Evolutionary conservation across 2,329 filamentous ascomycete species (phyloP), one percentile per base, ranked within the genome.

Genomic region (Trichophyton mentagrophytes): DNA sequence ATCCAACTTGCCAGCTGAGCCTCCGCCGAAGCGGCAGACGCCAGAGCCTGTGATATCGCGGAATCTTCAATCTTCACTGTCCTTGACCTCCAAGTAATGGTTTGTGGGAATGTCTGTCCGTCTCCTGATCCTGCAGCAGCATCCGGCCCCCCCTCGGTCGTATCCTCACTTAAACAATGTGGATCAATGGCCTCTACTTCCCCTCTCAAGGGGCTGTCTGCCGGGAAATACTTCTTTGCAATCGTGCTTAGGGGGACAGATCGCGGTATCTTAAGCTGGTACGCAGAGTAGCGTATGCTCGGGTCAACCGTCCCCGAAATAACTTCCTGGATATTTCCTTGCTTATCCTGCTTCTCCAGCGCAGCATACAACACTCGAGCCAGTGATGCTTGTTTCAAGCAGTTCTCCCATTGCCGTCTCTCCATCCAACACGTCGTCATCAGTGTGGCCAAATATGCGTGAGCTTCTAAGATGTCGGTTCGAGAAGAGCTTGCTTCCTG

Each of bases 41-140:
- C 88, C 69, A 96, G 82, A 4, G 90, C 88, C 65, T 91, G 82
- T 0, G 91, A 89, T 67, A 97, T 96, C 57, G 90, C 86, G 27
- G 92, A 91, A 74, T 99, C 92, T 67, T 96, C 91, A 59, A 99
- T 87, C 65, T 87, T 85, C 15, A 96, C 92, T 64, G 87, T 87
- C 47, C 91, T 83, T 8, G 85, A 86, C 65, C 93, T 85, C 93
- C 93, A 99, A 3, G 82, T 85, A 61, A 99, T 85, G 8, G 85
- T 88, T 67, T 85, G 86, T 0, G 89, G 88, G 1, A 85, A 77
- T 56, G 83, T 74, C 60, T 75, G 71, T 8, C 73, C 68, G 38
- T 72, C 70, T 15, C 77, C 76, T 61, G 77, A 76, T 63, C 71
- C 68, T 17, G 68, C 69, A 63, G 59, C 79, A 65, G 80, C 78